Conservation (phyloP, 768 basidiomycete genomes). For the Pleurotus platypus region DNA sequence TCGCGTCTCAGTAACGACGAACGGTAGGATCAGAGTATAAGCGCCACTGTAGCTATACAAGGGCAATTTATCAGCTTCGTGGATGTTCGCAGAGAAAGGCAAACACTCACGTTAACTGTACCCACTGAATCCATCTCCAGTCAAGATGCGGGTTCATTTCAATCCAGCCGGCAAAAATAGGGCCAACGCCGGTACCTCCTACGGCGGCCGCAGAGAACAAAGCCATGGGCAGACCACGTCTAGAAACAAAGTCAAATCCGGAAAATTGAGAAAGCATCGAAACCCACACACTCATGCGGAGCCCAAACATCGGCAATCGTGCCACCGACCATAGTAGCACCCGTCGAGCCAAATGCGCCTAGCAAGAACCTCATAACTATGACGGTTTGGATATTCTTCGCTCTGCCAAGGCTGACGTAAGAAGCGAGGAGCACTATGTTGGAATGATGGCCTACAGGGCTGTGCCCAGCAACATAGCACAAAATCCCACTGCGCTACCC, state of each 20-base stretch:
- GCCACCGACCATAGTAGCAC: slow-evolving; percentile 15
- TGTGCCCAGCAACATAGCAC: slow-evolving; percentile 6
- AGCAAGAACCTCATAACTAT: slow-evolving; percentile 10
- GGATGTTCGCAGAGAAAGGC: slow-evolving; percentile 12
- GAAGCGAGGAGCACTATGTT: no score
- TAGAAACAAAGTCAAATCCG: slow-evolving; percentile 13
- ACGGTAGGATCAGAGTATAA: slow-evolving; percentile 44
- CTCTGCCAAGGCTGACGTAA: slow-evolving; percentile 3
- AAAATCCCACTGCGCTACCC: slow-evolving; percentile 32
- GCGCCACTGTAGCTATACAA: slow-evolving; percentile 23
- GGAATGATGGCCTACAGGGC: neutral
- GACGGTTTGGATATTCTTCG: slow-evolving; percentile 26
- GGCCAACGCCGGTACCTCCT: slow-evolving; percentile 60
- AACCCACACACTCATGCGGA: slow-evolving; percentile 9
- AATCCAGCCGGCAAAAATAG: slow-evolving; percentile 63
- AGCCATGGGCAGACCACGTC: slow-evolving; percentile 75
- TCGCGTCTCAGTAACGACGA: slow-evolving; percentile 75
- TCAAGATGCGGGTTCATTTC: slow-evolving; percentile 52
- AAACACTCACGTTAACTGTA: slow-evolving; percentile 57
- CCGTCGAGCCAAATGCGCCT: slow-evolving; percentile 15
- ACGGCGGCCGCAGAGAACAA: slow-evolving; percentile 62
- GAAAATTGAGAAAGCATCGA: no score
- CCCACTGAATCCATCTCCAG: slow-evolving; percentile 88
- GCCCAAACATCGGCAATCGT: slow-evolving; percentile 14
- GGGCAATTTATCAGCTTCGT: no score